These are phyloP conservation scores for Achaetomium macrosporum DNA, from an alignment of 2,329 filamentous ascomycete species.

Conservation along the genomic window DNA sequence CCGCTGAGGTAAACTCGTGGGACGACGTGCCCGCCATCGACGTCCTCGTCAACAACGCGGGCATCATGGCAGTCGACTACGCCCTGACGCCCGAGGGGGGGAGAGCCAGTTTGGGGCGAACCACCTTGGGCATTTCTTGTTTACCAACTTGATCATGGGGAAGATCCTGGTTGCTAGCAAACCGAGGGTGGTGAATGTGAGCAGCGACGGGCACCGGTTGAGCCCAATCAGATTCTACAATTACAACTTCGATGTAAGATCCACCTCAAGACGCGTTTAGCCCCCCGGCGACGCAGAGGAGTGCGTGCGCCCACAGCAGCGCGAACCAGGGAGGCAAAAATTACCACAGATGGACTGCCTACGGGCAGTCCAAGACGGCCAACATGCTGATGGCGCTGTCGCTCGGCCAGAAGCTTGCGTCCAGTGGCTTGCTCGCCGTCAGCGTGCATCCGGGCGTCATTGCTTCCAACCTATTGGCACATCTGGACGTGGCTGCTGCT, in stretches of 20 bases:
- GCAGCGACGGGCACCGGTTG: conserved; percentile 30
- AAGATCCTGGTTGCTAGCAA: conserved; percentile 34
- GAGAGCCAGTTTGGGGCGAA: conserved; percentile 42
- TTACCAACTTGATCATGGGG: conserved; percentile 40
- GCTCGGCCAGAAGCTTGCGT: conserved; percentile 19
- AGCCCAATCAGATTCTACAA: conserved; percentile 32
- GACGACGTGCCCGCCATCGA: conserved; percentile 32
- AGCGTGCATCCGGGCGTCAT: conserved; percentile 21
- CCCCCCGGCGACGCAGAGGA: too few species aligned
- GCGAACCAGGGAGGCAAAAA: conserved; percentile 21
- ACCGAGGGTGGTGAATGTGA: conserved; percentile 37
- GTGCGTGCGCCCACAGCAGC: too few species aligned
- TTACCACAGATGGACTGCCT: conserved; percentile 21
- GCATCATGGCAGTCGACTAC: conserved; percentile 34
- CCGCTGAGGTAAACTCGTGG: conserved; percentile 30
- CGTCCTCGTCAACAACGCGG: conserved; percentile 42
- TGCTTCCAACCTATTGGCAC: conserved; percentile 10
- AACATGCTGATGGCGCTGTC: conserved; percentile 26
- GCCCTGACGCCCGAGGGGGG: conserved; percentile 36
- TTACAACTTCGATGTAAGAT: conserved; percentile 24
- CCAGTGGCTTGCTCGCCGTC: conserved; percentile 13
- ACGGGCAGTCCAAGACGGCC: conserved; percentile 29
- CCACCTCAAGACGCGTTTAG: too few species aligned
- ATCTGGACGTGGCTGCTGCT: conserved; percentile 11
- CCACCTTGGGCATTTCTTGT: conserved; percentile 42